phyloP scores from a whole-genome alignment of 2,329 filamentous ascomycete genomes.

The Nannizzia gypsea region DNA sequence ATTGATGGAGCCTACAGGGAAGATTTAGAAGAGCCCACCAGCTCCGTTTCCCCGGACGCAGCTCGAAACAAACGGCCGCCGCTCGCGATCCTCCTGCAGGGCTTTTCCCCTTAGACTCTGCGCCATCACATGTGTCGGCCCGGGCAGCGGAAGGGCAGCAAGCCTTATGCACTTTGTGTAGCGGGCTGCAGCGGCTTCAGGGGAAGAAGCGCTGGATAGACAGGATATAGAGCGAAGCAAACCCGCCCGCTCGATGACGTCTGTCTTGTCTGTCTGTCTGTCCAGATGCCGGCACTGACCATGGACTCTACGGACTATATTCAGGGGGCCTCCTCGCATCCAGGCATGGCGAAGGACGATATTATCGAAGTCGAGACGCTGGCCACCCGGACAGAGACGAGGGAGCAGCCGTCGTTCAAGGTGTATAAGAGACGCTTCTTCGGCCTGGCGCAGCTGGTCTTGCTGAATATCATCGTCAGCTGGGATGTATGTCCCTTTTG shows the following conservation, averaged over 20 bases:
- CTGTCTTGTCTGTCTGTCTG: background rate
- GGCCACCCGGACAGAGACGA: background rate
- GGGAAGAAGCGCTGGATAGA: background rate
- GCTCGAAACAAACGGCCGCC: background rate
- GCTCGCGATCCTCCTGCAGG: background rate
- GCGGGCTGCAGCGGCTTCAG: too few species aligned
- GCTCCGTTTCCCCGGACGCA: background rate
- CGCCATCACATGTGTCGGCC: background rate
- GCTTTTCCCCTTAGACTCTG: background rate
- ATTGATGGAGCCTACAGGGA: background rate
- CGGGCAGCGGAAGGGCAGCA: background rate
- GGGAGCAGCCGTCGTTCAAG: constrained; percentile 27
- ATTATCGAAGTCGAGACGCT: background rate
- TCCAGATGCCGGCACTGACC: background rate
- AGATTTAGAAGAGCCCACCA: background rate
- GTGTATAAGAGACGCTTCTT: constrained; percentile 84
- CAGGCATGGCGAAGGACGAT: background rate
- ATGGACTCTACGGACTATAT: constrained; percentile 1
- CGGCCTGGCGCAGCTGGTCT: constrained; percentile 66
- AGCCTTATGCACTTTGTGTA: too few species aligned
- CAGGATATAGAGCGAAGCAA: too few species aligned
- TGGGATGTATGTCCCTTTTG: constrained; percentile 97
- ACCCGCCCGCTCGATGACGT: background rate
- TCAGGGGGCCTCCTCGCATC: background rate
- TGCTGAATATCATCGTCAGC: constrained; percentile 85